A percentile compares a stretch with the other conserved stretches of the same genome.
phyloP scores from a whole-genome alignment of 2,329 filamentous ascomycete species.

The Colletotrichum sp. region DNA sequence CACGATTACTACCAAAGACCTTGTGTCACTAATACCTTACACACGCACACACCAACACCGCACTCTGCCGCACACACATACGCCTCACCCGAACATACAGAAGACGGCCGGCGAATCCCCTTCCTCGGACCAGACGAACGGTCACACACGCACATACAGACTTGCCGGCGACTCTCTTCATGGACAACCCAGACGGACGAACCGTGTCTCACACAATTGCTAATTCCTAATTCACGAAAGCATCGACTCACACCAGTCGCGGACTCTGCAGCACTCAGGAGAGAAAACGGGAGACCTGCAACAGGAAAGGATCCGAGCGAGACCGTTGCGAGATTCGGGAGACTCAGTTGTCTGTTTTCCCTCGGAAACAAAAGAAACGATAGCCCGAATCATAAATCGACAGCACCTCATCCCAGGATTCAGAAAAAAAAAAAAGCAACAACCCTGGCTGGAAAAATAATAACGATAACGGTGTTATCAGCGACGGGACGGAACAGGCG shows the following conservation, averaged over 20 bases:
- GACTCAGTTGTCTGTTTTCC: background rate
- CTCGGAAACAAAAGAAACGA: background rate
- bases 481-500: background rate
- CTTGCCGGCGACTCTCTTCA: background rate
- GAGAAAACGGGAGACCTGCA: background rate
- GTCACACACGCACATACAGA: background rate
- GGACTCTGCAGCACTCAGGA: background rate
- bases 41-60: background rate
- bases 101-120: background rate
- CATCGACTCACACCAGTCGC: background rate
- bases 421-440: background rate
- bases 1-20: background rate
- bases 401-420: background rate
- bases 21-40: background rate
- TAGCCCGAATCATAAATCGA: background rate
- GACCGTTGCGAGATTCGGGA: background rate
- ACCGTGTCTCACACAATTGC: background rate
- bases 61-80: background rate
- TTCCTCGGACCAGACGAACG: background rate
- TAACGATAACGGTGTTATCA: constrained; percentile 7
- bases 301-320: background rate
- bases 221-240: constrained; percentile 15
- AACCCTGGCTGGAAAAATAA: background rate
- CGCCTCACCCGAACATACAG: background rate
- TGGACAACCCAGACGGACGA: background rate